Evolutionary conservation across 202 grass and related monocot species (phyloP).

Genomic region (Zoysia matrella): DNA sequence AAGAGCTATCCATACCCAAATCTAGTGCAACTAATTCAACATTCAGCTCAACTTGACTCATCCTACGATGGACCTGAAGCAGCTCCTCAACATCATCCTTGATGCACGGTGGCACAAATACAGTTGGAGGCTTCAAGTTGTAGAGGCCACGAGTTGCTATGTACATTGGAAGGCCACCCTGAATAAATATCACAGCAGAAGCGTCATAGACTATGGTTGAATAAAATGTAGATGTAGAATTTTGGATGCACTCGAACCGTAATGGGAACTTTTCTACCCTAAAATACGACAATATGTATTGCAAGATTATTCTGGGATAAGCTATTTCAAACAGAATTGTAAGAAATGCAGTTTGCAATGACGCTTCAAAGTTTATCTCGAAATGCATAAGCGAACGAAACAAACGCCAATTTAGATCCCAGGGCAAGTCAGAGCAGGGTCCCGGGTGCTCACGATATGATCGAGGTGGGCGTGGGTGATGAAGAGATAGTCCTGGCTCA

Average conservation of each 20-base stretch:
- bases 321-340: neutral
- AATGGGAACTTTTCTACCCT: too few relatives aligned
- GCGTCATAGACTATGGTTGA: neutral
- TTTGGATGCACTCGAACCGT: neutral
- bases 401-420: constrained; percentile 15
- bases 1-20: constrained; percentile 73
- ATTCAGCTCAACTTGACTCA: constrained; percentile 79
- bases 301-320: neutral
- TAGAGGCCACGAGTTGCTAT: constrained; percentile 87
- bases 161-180: constrained; percentile 95
- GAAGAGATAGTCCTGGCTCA: constrained; percentile 89
- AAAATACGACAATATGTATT: neutral
- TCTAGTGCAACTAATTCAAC: constrained; percentile 90
- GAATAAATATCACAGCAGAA: constrained; percentile 30
- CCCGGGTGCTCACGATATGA: constrained; percentile 73
- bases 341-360: constrained; percentile 7
- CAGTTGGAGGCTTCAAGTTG: constrained; percentile 83
- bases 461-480: constrained; percentile 96
- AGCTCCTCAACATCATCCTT: constrained; percentile 84
- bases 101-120: constrained; percentile 94
- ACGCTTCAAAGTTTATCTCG: neutral
- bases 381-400: constrained; percentile 13
- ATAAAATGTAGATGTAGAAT: neutral
- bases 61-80: constrained; percentile 77
- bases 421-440: neutral